phyloP scores from a whole-genome alignment of 306 rosid genomes.

The Glycine tomentella region DNA sequence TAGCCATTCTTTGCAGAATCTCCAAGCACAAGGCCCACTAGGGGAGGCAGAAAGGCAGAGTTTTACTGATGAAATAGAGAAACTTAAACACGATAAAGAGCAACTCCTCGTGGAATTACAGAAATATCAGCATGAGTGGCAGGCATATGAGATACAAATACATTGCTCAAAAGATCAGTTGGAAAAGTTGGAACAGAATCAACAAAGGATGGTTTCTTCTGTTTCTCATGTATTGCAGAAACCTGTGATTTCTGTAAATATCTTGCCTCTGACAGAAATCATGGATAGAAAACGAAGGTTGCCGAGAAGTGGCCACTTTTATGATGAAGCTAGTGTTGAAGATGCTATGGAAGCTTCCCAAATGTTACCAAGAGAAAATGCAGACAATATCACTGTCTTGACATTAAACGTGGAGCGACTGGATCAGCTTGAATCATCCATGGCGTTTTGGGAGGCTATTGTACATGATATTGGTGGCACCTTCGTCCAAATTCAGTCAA shows the following conservation, averaged over 20 bases:
- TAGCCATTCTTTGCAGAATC: conserved; percentile 88
- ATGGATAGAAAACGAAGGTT: conserved; percentile 81
- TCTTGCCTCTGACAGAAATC: conserved; percentile 66
- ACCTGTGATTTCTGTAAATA: conserved; percentile 60
- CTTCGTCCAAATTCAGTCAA: conserved; percentile 48
- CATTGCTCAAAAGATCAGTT: conserved; percentile 62
- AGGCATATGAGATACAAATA: conserved; percentile 59
- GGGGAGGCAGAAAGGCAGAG: conserved; percentile 74
- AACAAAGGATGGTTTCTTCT: conserved; percentile 62
- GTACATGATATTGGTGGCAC: conserved; percentile 46
- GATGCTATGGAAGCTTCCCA: conserved; percentile 61
- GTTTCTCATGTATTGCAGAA: conserved; percentile 67
- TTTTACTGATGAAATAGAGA: conserved; percentile 67
- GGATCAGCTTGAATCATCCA: conserved; percentile 73
- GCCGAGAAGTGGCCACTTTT: conserved; percentile 58
- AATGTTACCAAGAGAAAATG: conserved; percentile 50
- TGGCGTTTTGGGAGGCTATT: conserved; percentile 77
- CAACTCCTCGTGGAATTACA: conserved; percentile 60
- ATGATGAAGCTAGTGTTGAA: conserved; percentile 56
- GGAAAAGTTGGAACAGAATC: conserved; percentile 63
- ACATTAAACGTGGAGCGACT: conserved; percentile 56
- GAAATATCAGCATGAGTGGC: conserved; percentile 68
- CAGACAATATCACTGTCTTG: conserved; percentile 44
- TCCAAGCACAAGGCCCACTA: conserved; percentile 65
- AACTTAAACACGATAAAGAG: conserved; percentile 71